A percentile compares a stretch with the other conserved stretches of the same genome.
These are phyloP conservation scores for Isatis lusitanica DNA, from an alignment of 441 rosid species.

Conservation along the genomic window DNA sequence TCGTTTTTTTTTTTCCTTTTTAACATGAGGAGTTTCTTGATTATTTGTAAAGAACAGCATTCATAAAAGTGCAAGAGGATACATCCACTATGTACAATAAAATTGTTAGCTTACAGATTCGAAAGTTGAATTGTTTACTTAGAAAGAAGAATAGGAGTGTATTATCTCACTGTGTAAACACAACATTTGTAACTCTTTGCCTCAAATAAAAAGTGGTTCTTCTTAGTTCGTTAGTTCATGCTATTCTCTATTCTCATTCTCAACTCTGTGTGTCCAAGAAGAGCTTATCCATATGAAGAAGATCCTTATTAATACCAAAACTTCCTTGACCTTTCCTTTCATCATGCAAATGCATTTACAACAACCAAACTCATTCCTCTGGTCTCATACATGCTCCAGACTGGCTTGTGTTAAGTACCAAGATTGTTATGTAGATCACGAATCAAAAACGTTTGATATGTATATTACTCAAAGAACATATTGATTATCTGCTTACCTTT, in stretches of 20 bases:
- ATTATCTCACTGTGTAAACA: slow-evolving; percentile 20
- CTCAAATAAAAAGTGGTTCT: slow-evolving; percentile 7
- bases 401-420: not conserved
- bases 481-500: not conserved
- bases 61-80: slow-evolving; percentile 31
- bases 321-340: not conserved
- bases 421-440: not conserved
- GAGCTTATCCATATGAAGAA: not conserved
- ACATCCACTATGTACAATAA: slow-evolving; percentile 24
- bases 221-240: slow-evolving; percentile 6
- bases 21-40: slow-evolving; percentile 29
- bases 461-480: not conserved
- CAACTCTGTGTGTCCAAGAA: not conserved
- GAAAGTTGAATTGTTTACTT: slow-evolving; percentile 22
- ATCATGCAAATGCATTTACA: not conserved
- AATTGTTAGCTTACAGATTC: slow-evolving; percentile 27
- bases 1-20: not conserved
- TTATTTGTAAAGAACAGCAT: slow-evolving; percentile 37
- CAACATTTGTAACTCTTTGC: slow-evolving; percentile 15
- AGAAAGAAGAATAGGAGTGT: slow-evolving; percentile 33
- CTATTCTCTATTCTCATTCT: not conserved
- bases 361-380: not conserved
- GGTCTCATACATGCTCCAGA: not conserved
- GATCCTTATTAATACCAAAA: not conserved
- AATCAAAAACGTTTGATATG: not conserved